phyloP scores from a whole-genome alignment of 208 protist genomes.

The Vickermania spadyakhi region DNA sequence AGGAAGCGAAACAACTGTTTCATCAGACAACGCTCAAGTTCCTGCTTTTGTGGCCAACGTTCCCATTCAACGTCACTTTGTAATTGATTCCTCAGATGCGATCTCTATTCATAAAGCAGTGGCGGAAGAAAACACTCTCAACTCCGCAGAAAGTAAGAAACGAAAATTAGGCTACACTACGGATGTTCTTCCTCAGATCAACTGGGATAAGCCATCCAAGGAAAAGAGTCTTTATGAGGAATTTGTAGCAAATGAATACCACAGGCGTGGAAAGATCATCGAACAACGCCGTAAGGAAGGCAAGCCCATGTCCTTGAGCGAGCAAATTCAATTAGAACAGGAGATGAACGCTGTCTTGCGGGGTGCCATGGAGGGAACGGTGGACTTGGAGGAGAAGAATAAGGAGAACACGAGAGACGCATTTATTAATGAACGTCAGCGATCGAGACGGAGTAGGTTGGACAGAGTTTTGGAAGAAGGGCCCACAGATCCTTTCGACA shows the following conservation, averaged over 20 bases:
- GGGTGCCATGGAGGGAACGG: conserved; percentile 16
- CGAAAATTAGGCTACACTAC: conserved; percentile 19
- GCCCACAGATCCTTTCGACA: conserved; percentile 7
- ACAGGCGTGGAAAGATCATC: conserved; percentile 57
- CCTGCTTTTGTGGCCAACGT: conserved; percentile 39
- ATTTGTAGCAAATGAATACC: conserved; percentile 71
- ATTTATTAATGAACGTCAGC: conserved; percentile 18
- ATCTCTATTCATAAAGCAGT: conserved; percentile 62
- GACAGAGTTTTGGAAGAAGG: conserved; percentile 14
- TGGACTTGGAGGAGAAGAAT: conserved; percentile 48
- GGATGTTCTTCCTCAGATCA: conserved; percentile 17
- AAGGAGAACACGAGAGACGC: conserved; percentile 31
- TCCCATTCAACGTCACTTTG: conserved; percentile 43
- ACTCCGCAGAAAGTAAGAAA: conserved; percentile 19
- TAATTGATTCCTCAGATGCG: conserved; percentile 44
- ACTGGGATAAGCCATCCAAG: conserved; percentile 51
- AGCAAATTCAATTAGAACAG: conserved; percentile 73
- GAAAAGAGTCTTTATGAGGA: conserved; percentile 46
- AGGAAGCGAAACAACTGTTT: conserved; percentile 21
- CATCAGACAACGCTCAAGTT: conserved; percentile 33
- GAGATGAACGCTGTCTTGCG: conserved; percentile 52
- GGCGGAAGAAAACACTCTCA: conserved; percentile 41
- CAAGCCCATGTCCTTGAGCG: conserved; percentile 61
- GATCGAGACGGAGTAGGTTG: conserved; percentile 14
- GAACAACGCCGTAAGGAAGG: conserved; percentile 55